Evolutionary conservation across 768 basidiomycete species (phyloP).

Genomic region (Kwoniella pini): DNA sequence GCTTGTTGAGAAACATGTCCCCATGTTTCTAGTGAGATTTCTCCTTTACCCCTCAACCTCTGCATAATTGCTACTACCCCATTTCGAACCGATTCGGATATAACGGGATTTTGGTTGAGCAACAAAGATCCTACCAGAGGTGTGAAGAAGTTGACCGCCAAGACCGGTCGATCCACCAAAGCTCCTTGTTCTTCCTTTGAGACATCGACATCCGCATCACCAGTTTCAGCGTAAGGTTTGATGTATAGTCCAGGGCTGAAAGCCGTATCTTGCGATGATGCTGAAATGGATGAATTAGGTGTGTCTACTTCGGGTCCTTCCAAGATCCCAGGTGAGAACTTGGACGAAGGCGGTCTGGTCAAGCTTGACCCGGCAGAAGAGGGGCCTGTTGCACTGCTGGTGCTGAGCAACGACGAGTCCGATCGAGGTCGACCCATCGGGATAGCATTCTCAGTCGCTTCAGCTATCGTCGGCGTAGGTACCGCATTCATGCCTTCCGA

Average conservation of each 20-base stretch:
- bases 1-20: constrained; percentile 56
- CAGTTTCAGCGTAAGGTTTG: constrained; percentile 24
- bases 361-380: constrained; percentile 22
- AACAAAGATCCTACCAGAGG: constrained; percentile 86
- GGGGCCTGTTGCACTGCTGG: not conserved
- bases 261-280: constrained; percentile 25
- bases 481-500: constrained; percentile 49
- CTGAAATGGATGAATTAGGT: constrained; percentile 14
- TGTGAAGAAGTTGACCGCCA: constrained; percentile 84
- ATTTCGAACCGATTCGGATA: constrained; percentile 71
- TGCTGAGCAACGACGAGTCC: not conserved
- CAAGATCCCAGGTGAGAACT: not conserved
- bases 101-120: constrained; percentile 71
- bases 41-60: constrained; percentile 65
- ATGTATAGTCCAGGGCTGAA: constrained; percentile 25
- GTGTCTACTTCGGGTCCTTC: constrained; percentile 14
- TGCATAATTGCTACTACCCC: constrained; percentile 76
- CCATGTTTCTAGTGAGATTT: constrained; percentile 29
- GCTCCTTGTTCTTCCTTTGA: constrained; percentile 24
- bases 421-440: constrained; percentile 11
- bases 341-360: constrained; percentile 15
- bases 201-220: constrained; percentile 12
- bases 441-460: constrained; percentile 21
- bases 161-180: constrained; percentile 37
- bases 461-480: constrained; percentile 33